These are phyloP conservation scores for Aschersonia sp. DNA, from an alignment of 2,329 filamentous ascomycete species.

Conservation along the genomic window DNA sequence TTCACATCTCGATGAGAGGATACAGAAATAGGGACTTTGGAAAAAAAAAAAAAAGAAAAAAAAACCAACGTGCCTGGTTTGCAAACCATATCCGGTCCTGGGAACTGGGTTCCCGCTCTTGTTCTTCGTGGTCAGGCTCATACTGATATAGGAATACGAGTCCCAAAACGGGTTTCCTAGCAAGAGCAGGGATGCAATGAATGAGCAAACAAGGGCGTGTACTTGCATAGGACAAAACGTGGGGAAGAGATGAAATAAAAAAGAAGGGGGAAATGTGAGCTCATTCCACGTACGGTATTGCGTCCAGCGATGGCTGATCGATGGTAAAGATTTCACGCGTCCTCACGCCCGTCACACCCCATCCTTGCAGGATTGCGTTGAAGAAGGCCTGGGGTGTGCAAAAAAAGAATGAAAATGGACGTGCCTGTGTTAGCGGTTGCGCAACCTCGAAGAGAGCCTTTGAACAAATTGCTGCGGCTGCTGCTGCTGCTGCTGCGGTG, in stretches of 20 bases:
- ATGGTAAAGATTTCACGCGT: conserved; percentile 64
- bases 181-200: background rate
- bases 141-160: conserved; percentile 82
- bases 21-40: background rate
- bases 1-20: background rate
- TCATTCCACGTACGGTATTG: conserved; percentile 39
- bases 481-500: background rate
- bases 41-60: background rate
- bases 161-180: conserved; percentile 60
- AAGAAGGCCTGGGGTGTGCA: conserved; percentile 51
- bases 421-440: background rate
- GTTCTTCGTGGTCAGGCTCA: conserved; percentile 35
- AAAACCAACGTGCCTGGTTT: conserved; percentile 51
- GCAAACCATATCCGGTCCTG: conserved; percentile 66
- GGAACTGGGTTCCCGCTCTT: conserved; percentile 36
- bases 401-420: background rate
- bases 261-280: too few relatives aligned
- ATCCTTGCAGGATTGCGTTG: conserved; percentile 66
- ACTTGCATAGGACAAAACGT: too few relatives aligned
- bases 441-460: background rate
- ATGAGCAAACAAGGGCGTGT: too few relatives aligned
- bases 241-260: too few relatives aligned
- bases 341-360: conserved; percentile 60
- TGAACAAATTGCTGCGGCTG: background rate
- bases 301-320: conserved; percentile 48